Conservation (phyloP, 345 rosid genomes). For the Citrus medica region DNA sequence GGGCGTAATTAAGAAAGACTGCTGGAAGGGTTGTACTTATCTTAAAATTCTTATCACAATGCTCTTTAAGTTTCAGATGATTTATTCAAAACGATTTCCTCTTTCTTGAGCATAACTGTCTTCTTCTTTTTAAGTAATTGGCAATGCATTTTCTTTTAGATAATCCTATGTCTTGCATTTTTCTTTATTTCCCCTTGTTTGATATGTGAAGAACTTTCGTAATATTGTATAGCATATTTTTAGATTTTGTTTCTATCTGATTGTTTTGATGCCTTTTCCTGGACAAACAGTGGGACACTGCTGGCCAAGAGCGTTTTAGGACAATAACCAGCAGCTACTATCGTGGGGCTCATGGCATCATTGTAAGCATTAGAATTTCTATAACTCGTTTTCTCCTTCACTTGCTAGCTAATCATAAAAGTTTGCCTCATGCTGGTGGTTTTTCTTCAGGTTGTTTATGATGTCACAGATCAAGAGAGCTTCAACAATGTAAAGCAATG, state of each 20-base stretch:
- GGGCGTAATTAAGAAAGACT: neutral
- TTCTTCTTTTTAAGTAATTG: neutral
- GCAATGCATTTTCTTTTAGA: neutral
- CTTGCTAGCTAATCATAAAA: neutral
- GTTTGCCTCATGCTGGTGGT: constrained; percentile 8
- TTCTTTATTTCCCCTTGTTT: neutral
- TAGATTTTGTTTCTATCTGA: neutral
- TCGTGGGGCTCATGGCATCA: constrained; percentile 80
- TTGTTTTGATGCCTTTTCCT: constrained; percentile 10
- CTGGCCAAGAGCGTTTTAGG: constrained; percentile 81
- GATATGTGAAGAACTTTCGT: neutral
- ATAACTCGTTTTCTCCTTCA: neutral
- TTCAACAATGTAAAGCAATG: constrained; percentile 79
- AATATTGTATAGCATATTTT: neutral
- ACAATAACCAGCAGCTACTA: constrained; percentile 85
- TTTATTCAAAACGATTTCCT: neutral
- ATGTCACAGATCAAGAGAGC: constrained; percentile 78
- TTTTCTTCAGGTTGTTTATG: constrained; percentile 55
- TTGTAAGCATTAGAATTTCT: constrained; percentile 32
- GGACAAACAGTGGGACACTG: constrained; percentile 68
- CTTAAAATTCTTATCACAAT: neutral
- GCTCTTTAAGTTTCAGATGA: neutral
- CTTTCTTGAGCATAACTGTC: neutral
- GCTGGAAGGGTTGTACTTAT: neutral
- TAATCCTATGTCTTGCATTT: neutral